phyloP scores from a whole-genome alignment of 2,329 filamentous ascomycete species.

The Exophiala xenobiotica region DNA sequence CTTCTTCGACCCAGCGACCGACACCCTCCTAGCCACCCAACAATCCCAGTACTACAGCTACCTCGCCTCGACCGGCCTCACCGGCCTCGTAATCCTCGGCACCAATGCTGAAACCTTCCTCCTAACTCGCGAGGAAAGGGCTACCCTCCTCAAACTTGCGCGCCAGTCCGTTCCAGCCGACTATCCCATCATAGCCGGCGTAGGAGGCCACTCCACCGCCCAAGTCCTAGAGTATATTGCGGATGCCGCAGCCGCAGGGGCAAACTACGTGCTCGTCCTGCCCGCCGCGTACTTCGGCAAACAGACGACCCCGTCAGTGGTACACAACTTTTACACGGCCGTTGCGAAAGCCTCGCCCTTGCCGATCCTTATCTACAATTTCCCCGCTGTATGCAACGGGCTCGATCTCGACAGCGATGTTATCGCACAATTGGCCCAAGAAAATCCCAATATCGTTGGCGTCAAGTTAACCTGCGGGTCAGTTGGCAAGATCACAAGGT shows the following conservation, averaged over 20 bases:
- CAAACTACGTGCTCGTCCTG: constrained; percentile 61
- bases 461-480: constrained; percentile 66
- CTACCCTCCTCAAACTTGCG: constrained; percentile 57
- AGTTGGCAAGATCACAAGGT: constrained; percentile 60
- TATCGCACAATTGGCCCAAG: constrained; percentile 54
- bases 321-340: constrained; percentile 60
- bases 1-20: constrained; percentile 53
- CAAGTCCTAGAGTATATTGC: constrained; percentile 61
- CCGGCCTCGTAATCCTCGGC: constrained; percentile 55
- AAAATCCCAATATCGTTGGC: constrained; percentile 59
- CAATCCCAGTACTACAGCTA: constrained; percentile 55
- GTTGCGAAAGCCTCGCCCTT: constrained; percentile 54
- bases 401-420: constrained; percentile 66
- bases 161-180: constrained; percentile 52
- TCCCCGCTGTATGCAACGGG: constrained; percentile 67
- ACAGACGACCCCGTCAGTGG: constrained; percentile 56
- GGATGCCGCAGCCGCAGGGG: constrained; percentile 61
- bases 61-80: constrained; percentile 51
- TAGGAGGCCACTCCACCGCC: constrained; percentile 63
- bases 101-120: constrained; percentile 59
- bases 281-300: constrained; percentile 67
- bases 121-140: constrained; percentile 59
- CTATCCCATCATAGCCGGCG: constrained; percentile 63
- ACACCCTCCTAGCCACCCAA: constrained; percentile 49
- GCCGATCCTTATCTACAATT: constrained; percentile 67